phyloP scores from a whole-genome alignment of 2,329 filamentous ascomycete genomes.

The Fusarium sp. region DNA sequence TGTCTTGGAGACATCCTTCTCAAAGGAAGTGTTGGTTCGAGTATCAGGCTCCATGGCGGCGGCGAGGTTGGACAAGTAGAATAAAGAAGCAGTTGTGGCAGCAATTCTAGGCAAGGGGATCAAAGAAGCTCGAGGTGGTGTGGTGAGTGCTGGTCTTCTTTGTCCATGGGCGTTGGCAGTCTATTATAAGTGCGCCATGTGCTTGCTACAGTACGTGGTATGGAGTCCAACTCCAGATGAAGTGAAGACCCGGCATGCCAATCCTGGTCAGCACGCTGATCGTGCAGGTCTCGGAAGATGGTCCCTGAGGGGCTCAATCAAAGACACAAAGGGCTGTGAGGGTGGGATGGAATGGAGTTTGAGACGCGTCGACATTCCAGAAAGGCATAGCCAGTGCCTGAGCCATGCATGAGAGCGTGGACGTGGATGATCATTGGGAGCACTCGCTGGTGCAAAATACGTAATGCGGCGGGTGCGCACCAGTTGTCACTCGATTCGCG shows the following conservation, averaged over 20 bases:
- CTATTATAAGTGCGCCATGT: slow-evolving; percentile 38
- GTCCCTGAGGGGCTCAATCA: slow-evolving; percentile 29
- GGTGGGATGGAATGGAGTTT: slow-evolving; percentile 45
- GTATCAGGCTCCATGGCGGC: slow-evolving; percentile 40
- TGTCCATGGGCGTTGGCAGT: slow-evolving; percentile 31
- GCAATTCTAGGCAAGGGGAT: slow-evolving; percentile 7
- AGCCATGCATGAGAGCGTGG: slow-evolving; percentile 38
- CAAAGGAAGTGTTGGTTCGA: slow-evolving; percentile 41
- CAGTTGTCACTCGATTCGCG: slow-evolving; percentile 32
- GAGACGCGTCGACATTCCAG: slow-evolving; percentile 43
- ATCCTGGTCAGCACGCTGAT: slow-evolving; percentile 29
- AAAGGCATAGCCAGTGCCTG: slow-evolving; percentile 40
- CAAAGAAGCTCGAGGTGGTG: slow-evolving; percentile 34
- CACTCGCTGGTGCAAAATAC: slow-evolving; percentile 35
- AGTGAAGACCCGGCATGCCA: slow-evolving; percentile 28
- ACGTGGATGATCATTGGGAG: slow-evolving; percentile 38
- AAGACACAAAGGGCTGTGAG: slow-evolving; percentile 25
- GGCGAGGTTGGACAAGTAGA: neutral
- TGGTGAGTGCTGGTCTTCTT: slow-evolving; percentile 21
- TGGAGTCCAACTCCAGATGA: slow-evolving; percentile 18
- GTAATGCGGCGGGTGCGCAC: slow-evolving; percentile 41
- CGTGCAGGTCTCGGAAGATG: slow-evolving; percentile 28
- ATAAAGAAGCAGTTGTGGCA: slow-evolving; percentile 2
- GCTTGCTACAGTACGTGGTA: slow-evolving; percentile 16
- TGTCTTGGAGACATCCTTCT: slow-evolving; percentile 42